Evolutionary conservation across 1,284 basidiomycete genomes (phyloP).

Genomic region (Peniophora sp.): DNA sequence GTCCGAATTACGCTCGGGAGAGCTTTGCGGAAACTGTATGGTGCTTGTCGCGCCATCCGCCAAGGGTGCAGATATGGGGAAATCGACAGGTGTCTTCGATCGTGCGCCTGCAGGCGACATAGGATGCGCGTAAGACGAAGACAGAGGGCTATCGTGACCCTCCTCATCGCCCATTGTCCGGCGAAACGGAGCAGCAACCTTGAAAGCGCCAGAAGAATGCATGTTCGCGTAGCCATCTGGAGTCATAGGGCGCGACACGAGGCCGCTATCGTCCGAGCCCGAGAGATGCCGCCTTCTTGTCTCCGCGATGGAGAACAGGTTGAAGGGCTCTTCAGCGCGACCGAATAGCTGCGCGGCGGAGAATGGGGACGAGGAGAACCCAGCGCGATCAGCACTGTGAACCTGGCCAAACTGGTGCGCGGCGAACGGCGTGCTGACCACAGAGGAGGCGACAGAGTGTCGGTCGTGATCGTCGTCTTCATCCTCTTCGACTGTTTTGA

Average conservation of each 20-base stretch:
- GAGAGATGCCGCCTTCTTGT: conserved; percentile 42
- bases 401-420: conserved; percentile 57
- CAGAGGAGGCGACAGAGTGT: conserved; percentile 65
- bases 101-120: conserved; percentile 37
- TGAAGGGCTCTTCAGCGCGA: conserved; percentile 67
- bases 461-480: conserved; percentile 67
- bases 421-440: conserved; percentile 42
- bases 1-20: conserved; percentile 53
- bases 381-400: too few species aligned
- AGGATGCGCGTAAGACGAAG: conserved; percentile 33
- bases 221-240: conserved; percentile 34
- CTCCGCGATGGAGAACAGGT: conserved; percentile 73
- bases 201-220: conserved; percentile 41
- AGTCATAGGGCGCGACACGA: conserved; percentile 43
- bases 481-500: conserved; percentile 72
- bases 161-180: conserved; percentile 75
- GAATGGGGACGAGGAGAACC: conserved; percentile 82
- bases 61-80: conserved; percentile 42
- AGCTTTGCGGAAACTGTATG: conserved; percentile 73
- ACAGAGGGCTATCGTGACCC: conserved; percentile 39
- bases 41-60: conserved; percentile 52
- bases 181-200: conserved; percentile 77
- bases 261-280: conserved; percentile 45
- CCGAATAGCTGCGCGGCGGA: conserved; percentile 82
- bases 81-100: conserved; percentile 46